Conservation (phyloP, 352 stramenopile genomes). For the Phytophthora litchii region DNA sequence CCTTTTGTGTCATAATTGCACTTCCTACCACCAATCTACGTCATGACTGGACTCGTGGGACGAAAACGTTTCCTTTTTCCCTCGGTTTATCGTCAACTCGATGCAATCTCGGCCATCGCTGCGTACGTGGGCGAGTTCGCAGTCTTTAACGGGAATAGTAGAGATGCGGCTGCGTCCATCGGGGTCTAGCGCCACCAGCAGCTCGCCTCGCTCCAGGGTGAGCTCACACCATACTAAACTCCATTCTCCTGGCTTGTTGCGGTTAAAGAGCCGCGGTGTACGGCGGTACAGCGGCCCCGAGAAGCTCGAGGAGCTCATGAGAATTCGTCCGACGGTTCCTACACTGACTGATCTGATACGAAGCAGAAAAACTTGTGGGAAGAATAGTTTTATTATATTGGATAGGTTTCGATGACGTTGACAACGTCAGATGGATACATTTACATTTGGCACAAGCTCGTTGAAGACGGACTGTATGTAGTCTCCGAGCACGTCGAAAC, state of each 20-base stretch:
- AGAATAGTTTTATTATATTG: slow-evolving; percentile 22
- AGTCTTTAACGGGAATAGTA: slow-evolving; percentile 63
- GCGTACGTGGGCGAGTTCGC: slow-evolving; percentile 81
- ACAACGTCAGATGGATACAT: slow-evolving; percentile 40
- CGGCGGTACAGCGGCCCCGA: slow-evolving; percentile 75
- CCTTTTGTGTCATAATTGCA: no score
- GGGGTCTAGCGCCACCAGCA: slow-evolving; percentile 71
- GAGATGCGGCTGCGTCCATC: slow-evolving; percentile 58
- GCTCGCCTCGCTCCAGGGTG: slow-evolving; percentile 58
- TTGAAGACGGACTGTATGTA: slow-evolving; percentile 69
- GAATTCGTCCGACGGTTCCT: background rate
- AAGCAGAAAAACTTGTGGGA: background rate
- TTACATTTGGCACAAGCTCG: slow-evolving; percentile 55
- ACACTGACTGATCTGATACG: slow-evolving; percentile 5
- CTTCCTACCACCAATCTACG: slow-evolving; percentile 82
- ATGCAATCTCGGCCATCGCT: slow-evolving; percentile 85
- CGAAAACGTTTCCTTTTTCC: slow-evolving; percentile 86
- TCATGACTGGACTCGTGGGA: slow-evolving; percentile 87
- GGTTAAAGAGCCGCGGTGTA: slow-evolving; percentile 72
- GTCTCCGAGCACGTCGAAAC: slow-evolving; percentile 80
- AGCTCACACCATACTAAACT: slow-evolving; percentile 83
- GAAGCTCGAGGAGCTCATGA: slow-evolving; percentile 52
- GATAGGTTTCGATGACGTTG: slow-evolving; percentile 7
- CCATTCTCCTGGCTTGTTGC: slow-evolving; percentile 78
- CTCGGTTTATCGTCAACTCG: slow-evolving; percentile 65